These are phyloP conservation scores for Didymella exigua DNA, from an alignment of 2,329 filamentous ascomycete genomes.

Conservation along the genomic window DNA sequence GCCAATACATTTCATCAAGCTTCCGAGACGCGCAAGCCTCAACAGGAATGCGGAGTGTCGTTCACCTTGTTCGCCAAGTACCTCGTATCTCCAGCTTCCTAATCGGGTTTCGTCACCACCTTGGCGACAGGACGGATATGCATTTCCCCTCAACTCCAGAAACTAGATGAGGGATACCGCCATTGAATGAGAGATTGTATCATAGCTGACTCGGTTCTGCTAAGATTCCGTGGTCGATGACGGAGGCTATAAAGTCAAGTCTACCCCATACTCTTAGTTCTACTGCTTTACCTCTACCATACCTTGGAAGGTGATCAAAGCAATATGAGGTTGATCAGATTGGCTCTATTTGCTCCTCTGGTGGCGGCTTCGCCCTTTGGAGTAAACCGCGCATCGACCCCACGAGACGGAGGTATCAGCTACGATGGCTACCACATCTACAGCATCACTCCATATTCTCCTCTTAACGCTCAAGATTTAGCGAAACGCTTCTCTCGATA, in stretches of 20 bases:
- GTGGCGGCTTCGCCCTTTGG: constrained; percentile 20
- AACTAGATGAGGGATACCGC: neutral
- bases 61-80: constrained; percentile 12
- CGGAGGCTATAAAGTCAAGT: neutral
- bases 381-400: neutral
- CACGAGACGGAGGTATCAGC: constrained; percentile 9
- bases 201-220: neutral
- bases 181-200: neutral
- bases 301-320: neutral
- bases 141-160: constrained; percentile 17
- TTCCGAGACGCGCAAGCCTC: constrained; percentile 9
- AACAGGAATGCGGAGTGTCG: constrained; percentile 4
- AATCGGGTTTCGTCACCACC: constrained; percentile 22
- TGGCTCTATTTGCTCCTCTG: constrained; percentile 19
- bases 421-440: constrained; percentile 32
- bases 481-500: constrained; percentile 23
- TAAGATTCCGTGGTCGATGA: neutral
- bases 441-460: constrained; percentile 23
- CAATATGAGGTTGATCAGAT: constrained; percentile 19
- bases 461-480: constrained; percentile 23
- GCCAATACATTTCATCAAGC: neutral
- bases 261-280: neutral
- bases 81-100: constrained; percentile 24
- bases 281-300: neutral
- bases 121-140: constrained; percentile 21